These are phyloP conservation scores for Knufia fluminis DNA, from an alignment of 2,329 filamentous ascomycete genomes.

Conservation along the genomic window DNA sequence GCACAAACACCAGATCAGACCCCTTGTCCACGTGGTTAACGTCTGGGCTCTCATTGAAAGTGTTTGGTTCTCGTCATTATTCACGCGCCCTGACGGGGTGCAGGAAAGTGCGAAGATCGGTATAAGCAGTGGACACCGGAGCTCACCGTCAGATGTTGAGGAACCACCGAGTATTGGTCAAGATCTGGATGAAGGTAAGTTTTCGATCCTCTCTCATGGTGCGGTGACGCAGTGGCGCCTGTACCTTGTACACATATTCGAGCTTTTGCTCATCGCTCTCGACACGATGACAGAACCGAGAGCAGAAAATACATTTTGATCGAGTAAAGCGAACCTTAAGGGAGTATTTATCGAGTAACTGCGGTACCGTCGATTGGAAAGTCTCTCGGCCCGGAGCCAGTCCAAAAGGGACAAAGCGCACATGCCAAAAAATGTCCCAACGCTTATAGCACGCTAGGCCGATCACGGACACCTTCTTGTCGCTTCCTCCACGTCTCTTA, in stretches of 20 bases:
- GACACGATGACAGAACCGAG: neutral
- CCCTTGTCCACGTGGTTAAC: too few species aligned
- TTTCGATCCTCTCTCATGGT: neutral
- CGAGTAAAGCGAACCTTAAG: constrained; percentile 17
- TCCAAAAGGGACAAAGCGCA: neutral
- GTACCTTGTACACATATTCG: neutral
- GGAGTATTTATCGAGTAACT: constrained; percentile 18
- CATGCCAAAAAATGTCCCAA: constrained; percentile 2
- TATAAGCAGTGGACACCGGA: neutral
- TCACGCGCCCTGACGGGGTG: too few species aligned
- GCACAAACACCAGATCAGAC: too few species aligned
- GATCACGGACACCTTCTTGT: constrained; percentile 1
- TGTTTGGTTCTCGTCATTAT: too few species aligned
- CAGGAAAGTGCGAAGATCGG: too few species aligned
- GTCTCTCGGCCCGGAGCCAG: constrained; percentile 8
- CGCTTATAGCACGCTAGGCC: neutral
- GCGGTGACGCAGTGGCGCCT: neutral
- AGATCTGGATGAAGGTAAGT: neutral
- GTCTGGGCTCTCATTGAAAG: too few species aligned
- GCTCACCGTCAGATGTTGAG: neutral
- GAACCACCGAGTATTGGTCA: too few species aligned
- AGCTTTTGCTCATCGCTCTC: neutral
- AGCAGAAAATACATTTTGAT: constrained; percentile 15
- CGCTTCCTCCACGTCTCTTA: constrained; percentile 10
- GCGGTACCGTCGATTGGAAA: constrained; percentile 2